Conservation (phyloP, 148 eudicot species). For the Rhododendron griersonianum region DNA sequence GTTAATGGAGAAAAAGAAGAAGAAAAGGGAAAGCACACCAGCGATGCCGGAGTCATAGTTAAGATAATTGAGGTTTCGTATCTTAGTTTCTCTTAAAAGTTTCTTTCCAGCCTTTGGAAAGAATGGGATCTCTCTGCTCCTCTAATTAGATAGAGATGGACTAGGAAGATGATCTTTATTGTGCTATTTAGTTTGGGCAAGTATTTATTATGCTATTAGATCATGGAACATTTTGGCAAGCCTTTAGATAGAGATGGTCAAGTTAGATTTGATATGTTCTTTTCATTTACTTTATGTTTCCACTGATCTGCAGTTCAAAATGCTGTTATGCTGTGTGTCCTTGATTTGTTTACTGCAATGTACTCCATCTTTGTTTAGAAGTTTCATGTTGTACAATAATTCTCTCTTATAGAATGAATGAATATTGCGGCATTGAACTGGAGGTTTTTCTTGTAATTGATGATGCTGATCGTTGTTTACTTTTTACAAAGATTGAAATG, state of each 20-base stretch:
- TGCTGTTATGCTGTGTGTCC: background rate
- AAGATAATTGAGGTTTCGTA: background rate
- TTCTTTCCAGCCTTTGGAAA: background rate
- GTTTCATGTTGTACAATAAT: background rate
- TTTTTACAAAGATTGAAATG: background rate
- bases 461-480: background rate
- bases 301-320: background rate
- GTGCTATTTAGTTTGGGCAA: background rate
- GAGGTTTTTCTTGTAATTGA: background rate
- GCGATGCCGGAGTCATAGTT: slow-evolving; percentile 18
- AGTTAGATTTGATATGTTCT: background rate
- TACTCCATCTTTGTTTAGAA: background rate
- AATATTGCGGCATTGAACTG: background rate
- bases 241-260: background rate
- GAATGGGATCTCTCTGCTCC: slow-evolving; percentile 3
- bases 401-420: too few species aligned
- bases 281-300: background rate
- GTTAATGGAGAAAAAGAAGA: slow-evolving; percentile 17
- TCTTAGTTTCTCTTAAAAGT: background rate
- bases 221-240: background rate
- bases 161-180: background rate
- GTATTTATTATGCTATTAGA: background rate
- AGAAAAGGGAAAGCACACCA: slow-evolving; percentile 16
- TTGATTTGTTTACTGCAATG: background rate
- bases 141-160: background rate